A percentile compares a stretch with the other conserved stretches of the same genome.
phyloP scores from a whole-genome alignment of 495 filamentous ascomycete species.

The Amniculicola lignicola region DNA sequence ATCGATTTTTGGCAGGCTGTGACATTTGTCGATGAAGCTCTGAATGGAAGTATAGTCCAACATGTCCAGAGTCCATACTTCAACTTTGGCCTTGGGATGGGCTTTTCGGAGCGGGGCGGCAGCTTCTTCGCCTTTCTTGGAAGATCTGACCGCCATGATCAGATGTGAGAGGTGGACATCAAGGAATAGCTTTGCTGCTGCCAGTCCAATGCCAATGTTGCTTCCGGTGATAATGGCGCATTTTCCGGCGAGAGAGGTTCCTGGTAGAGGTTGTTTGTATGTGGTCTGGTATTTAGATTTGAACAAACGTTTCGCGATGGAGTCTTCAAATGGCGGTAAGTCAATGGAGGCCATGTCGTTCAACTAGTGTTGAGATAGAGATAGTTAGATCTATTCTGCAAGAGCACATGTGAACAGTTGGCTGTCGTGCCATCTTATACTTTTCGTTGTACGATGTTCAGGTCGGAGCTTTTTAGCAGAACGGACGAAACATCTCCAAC shows the following conservation, averaged over 20 bases:
- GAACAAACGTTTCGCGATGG: too few species aligned
- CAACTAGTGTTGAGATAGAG: too few species aligned
- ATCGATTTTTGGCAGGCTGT: constrained; percentile 43
- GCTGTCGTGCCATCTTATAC: too few species aligned
- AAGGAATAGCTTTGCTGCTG: constrained; percentile 34
- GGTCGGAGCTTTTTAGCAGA: too few species aligned
- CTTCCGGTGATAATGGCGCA: constrained; percentile 38
- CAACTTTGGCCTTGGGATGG: constrained; percentile 42
- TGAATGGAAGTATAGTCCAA: constrained; percentile 50
- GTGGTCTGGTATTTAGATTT: constrained; percentile 3
- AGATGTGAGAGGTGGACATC: constrained; percentile 32
- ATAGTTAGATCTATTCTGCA: not conserved
- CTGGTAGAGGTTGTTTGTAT: not conserved
- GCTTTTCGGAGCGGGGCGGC: constrained; percentile 46
- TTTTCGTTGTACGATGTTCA: too few species aligned
- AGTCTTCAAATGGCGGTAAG: too few species aligned
- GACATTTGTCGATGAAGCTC: constrained; percentile 45
- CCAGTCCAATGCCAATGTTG: constrained; percentile 37
- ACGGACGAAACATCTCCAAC: too few species aligned
- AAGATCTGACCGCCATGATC: constrained; percentile 36
- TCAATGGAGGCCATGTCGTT: not conserved
- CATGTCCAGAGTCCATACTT: constrained; percentile 57
- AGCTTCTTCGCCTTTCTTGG: constrained; percentile 48
- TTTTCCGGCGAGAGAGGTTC: constrained; percentile 23
- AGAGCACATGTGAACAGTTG: not conserved